Conservation (phyloP, 1,284 basidiomycete genomes). For the Pascua sp. region DNA sequence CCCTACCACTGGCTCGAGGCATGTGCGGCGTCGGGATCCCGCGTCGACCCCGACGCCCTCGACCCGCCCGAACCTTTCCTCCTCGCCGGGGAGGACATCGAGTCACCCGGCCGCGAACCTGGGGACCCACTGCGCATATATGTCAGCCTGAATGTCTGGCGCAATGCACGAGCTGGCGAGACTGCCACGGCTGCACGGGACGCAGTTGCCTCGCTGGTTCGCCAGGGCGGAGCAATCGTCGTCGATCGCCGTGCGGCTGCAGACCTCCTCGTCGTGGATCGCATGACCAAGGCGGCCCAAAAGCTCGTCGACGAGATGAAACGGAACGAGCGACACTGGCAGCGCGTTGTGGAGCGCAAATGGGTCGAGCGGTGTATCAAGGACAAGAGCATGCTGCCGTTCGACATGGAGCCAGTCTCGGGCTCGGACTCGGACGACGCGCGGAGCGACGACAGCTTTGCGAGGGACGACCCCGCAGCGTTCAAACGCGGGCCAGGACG, state of each 20-base stretch:
- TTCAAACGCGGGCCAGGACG: constrained; percentile 32
- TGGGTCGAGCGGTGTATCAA: constrained; percentile 36
- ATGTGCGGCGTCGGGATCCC: constrained; percentile 10
- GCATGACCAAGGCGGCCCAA: constrained; percentile 1
- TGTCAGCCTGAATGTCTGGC: constrained; percentile 35
- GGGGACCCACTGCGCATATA: constrained; percentile 29
- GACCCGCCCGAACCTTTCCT: constrained; percentile 16
- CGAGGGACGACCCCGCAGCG: constrained; percentile 20
- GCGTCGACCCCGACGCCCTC: constrained; percentile 18
- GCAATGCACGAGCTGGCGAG: constrained; percentile 16
- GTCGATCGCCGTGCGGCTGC: constrained; percentile 30
- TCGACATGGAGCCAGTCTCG: not conserved
- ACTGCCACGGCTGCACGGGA: constrained; percentile 10
- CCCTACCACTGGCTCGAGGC: constrained; percentile 40
- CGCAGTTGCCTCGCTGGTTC: constrained; percentile 10
- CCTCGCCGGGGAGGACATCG: constrained; percentile 11
- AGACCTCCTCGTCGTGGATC: constrained; percentile 40
- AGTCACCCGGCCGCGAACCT: not conserved
- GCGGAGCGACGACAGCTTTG: constrained; percentile 18
- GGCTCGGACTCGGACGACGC: not conserved
- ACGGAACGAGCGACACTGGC: constrained; percentile 24
- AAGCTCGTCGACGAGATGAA: constrained; percentile 18
- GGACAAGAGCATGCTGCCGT: constrained; percentile 13
- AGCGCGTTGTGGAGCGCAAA: constrained; percentile 35
- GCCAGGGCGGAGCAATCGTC: constrained; percentile 24